Conservation (phyloP, 208 protist genomes). For the Porcisia hertigi region DNA sequence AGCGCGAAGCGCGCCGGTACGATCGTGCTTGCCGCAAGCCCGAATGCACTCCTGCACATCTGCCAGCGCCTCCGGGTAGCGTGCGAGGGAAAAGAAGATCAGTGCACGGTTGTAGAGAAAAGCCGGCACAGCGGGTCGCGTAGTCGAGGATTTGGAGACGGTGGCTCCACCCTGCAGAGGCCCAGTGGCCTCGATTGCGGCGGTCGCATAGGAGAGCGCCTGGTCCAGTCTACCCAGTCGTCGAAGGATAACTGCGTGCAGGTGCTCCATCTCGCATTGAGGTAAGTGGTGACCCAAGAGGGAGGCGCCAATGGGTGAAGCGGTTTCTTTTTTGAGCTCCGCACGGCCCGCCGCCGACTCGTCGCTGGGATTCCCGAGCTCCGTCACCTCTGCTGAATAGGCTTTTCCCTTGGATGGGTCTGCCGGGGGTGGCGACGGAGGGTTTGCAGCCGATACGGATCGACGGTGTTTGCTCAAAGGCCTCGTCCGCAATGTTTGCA, state of each 20-base stretch:
- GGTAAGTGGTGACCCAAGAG: background rate
- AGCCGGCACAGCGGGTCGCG: conserved; percentile 24
- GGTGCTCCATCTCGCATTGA: conserved; percentile 14
- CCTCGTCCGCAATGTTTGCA: conserved; percentile 14
- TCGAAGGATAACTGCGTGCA: conserved; percentile 25
- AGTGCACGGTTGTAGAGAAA: conserved; percentile 58
- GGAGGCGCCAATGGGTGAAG: background rate
- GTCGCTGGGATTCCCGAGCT: background rate
- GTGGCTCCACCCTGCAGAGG: background rate
- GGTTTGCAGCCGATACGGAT: background rate
- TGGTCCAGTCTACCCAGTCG: conserved; percentile 26
- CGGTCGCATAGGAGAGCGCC: conserved; percentile 23
- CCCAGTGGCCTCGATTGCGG: conserved; percentile 12
- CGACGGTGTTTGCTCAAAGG: background rate
- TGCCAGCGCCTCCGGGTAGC: conserved; percentile 47
- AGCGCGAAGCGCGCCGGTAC: background rate
- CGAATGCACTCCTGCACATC: conserved; percentile 39
- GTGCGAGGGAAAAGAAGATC: conserved; percentile 39
- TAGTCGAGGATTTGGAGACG: conserved; percentile 10
- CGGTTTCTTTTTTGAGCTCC: background rate
- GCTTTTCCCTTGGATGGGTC: background rate
- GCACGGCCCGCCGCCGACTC: background rate
- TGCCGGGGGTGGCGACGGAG: background rate
- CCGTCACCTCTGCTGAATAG: background rate
- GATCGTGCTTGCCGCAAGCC: conserved; percentile 14